Evolutionary conservation across 345 rosid genomes (phyloP), one percentile per base, ranked within the genome.

Genomic region (Noccaea bulbosa): DNA sequence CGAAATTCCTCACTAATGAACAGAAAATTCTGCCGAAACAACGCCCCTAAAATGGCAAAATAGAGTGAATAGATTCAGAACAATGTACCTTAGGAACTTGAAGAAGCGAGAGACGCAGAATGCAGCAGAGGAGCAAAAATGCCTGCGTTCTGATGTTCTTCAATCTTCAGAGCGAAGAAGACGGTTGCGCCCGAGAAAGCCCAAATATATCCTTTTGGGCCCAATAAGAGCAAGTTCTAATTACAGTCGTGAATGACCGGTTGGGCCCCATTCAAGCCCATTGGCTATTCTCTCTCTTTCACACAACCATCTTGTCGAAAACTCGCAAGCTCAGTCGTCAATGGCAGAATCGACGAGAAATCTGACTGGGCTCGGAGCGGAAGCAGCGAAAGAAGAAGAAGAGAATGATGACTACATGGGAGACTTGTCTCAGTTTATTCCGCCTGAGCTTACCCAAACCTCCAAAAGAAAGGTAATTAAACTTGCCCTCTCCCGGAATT

Each of bases 351-450:
- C 80, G 41, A 62, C 68, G 20, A 48, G 68, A 74, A 70, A 72
- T 43, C 69, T 69, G 37, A 47, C 41, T 55, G 65, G 77, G 2
- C 64, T 70, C 7, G 81, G 79, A 55, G 45, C 51, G 0, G 44
- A 54, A 75, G 32, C 52, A 62, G 14, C 74, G 30, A 65, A 72
- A 63, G 80, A 60, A 39, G 82, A 69, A 17, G 87, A 73, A 16
- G 51, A 41, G n/a, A 86, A 83, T 0, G 96, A 86, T 38, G 98
- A 91, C 77, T 93, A 91, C 88, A 91, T 91, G 97, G 97, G 91
- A 17, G 95, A 94, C 76, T 83, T 94, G 15, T 84, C 96, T 62
- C 83, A 72, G 11, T 92, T 91, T 60, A 72, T 94, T 62, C 87
- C 92, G 47, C 79, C 83, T 0, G 89, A 86, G 41, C 74, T 73